Evolutionary conservation across 176 grass and related monocot genomes (phyloP).

Genomic region (Triticum turgidum): DNA sequence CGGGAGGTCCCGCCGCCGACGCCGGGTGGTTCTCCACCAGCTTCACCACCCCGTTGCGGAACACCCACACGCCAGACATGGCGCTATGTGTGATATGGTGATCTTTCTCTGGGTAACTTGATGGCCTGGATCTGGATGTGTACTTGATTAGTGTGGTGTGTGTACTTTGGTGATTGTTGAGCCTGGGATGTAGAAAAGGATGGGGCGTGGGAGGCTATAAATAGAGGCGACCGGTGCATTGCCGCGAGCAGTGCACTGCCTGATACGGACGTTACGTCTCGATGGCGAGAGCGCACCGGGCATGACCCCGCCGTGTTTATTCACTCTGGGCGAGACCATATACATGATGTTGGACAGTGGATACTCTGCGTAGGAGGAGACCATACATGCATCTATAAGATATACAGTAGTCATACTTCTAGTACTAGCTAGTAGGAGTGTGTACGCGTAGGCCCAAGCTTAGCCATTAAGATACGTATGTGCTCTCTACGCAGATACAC

Average conservation of each 20-base stretch:
- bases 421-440: neutral
- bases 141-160: neutral
- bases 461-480: neutral
- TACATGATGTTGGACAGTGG: neutral
- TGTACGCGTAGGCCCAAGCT: neutral
- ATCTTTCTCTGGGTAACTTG: neutral
- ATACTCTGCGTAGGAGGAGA: neutral
- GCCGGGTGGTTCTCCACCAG: constrained; percentile 67
- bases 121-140: neutral
- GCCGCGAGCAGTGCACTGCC: neutral
- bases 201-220: constrained; percentile 14
- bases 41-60: constrained; percentile 77
- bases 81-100: neutral
- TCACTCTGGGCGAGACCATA: neutral
- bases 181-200: constrained; percentile 2
- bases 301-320: neutral
- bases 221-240: neutral
- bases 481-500: neutral
- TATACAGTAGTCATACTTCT: neutral
- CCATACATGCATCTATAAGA: neutral
- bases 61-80: constrained; percentile 96
- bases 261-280: neutral
- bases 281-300: neutral
- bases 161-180: neutral
- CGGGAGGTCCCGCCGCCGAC: neutral